Base-by-base conservation (phyloP, 768 basidiomycete genomes). In the Suillus placidus region DNA sequence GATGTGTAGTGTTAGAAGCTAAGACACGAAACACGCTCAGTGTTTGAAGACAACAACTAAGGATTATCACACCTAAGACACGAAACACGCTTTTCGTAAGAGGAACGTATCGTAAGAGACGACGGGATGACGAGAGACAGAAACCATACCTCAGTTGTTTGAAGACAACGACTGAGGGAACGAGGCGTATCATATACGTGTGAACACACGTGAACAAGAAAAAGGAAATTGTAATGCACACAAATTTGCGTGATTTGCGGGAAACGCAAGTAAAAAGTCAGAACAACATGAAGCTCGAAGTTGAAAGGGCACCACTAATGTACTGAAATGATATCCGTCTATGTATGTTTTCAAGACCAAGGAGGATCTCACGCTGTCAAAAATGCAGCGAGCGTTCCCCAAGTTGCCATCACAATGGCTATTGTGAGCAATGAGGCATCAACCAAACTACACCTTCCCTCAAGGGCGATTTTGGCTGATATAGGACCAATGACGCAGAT, bases 401-500 rank as follows among this genome's bases (percentile, higher is more conserved):
- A 93, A 10, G 85, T 71, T 5, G 92, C 91, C 90, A 95, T 92
- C 20, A 83, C 72, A 37, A 80, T 73, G 8, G 85, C 87, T 13
- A 84, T 60, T 0, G 78, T 72, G 42, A 95, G 75, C 26, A 93
- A 71, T 35, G 78, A 68, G 4, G 76, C 84, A 71, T 95, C 93
- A 55, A 86, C 77, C 51, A 78, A 57, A 14, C 77, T 73, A 68
- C 84, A 86, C 51, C 73, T 79, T 5, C 84, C 79, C 30, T 83
- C 80, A 64, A 94, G 78, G 58, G 81, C 82, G 18, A 90, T 79
- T 73, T 92, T 92, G 6, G 90, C 91, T 32, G 85, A 80, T 45
- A 96, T 80, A 6, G 94, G 95, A 12, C 90, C 87, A 66, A 93
- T 87, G 30, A 92, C 84, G 67, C 91, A 92, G 30, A 94, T 83